Evolutionary conservation across 208 protist species (phyloP), one percentile per base, ranked within the genome.

Genomic region (Acanthamoeba polyphaga): DNA sequence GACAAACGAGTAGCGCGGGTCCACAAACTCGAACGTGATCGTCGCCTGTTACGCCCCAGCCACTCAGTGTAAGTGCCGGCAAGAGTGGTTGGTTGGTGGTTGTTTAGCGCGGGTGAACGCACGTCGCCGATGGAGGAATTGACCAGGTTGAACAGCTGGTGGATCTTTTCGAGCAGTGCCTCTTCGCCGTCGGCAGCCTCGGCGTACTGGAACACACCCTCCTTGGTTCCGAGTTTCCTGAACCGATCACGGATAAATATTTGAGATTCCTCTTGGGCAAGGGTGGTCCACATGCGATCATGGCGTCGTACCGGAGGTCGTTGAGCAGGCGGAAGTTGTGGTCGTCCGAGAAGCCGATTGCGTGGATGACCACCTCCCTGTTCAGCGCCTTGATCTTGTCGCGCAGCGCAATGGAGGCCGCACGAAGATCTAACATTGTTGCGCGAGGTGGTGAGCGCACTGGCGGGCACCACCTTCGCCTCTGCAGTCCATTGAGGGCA

Each of bases 111-210:
- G 66, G 66, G 74, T 24, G 12, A 2, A 29, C 74, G 80, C 64
- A 88, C 80, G 29, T 88, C 80, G 53, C 80, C 80, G 51, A 88
- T 88, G 80, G 80, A 64, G 5, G 80, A 58, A 22, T 93, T 85
- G 62, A 95, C 74, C 27, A 62, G 72, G 49, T 93, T 87, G 34
- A 96, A 95, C n/a, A 96, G 95, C 10, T 93, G 82, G 15, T 87
- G 58, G n/a, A 96, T 70, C 93, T 96, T 96, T 10, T 96, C 95
- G 34, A 94, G 74, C 4, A 96, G 68, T 13, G 88, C 96, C n/a
- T 92, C 68, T 46, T 55, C 32, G 51, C 96, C 96, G 58, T 96
- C 96, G 17, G 58, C 22, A 15, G 89, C 55, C 6, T 96, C 95
- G 32, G 80, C 51, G 87, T 95, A 96, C 76, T 95, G 96, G 60